A percentile compares a stretch with the other conserved stretches of the same genome.
Conservation (phyloP, 2,329 filamentous ascomycete genomes). For the Tolypocladium nubicola region DNA sequence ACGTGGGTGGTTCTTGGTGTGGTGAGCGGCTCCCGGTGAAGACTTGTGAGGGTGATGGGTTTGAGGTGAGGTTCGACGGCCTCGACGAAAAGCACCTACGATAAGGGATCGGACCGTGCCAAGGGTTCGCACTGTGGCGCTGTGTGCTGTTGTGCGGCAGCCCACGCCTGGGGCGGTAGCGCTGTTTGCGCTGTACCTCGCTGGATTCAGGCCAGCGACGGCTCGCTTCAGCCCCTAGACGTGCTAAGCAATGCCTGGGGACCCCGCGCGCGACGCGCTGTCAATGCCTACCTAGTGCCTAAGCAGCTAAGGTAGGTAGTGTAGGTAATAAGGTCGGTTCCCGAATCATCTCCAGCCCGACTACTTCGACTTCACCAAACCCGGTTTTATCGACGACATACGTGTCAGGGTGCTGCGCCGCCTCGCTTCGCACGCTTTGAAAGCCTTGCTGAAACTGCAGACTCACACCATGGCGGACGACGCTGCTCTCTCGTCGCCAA, state of each 20-base stretch:
- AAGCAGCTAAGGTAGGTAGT: no score
- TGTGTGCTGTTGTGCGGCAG: not conserved
- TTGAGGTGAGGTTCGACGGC: not conserved
- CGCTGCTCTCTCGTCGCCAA: slow-evolving; percentile 10
- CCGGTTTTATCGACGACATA: not conserved
- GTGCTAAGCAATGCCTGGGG: not conserved
- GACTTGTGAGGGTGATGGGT: not conserved
- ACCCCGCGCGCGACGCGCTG: not conserved
- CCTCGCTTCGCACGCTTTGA: not conserved
- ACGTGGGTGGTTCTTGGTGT: not conserved
- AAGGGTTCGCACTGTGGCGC: not conserved
- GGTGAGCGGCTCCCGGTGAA: not conserved
- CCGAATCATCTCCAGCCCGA: not conserved
- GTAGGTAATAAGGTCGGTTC: no score
- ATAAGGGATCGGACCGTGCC: not conserved
- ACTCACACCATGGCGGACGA: slow-evolving; percentile 20
- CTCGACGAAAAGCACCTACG: not conserved
- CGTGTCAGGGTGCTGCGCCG: not conserved
- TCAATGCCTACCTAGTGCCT: no score
- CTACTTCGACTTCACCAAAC: not conserved
- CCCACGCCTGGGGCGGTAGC: not conserved
- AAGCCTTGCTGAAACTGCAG: not conserved
- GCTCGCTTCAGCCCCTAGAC: not conserved
- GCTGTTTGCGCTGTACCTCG: not conserved
- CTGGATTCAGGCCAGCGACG: not conserved